Percentiles rank a stretch among this genome's conserved stretches.
phyloP scores from a whole-genome alignment of 2,329 filamentous ascomycete species.

The Thelonectria discophora region DNA sequence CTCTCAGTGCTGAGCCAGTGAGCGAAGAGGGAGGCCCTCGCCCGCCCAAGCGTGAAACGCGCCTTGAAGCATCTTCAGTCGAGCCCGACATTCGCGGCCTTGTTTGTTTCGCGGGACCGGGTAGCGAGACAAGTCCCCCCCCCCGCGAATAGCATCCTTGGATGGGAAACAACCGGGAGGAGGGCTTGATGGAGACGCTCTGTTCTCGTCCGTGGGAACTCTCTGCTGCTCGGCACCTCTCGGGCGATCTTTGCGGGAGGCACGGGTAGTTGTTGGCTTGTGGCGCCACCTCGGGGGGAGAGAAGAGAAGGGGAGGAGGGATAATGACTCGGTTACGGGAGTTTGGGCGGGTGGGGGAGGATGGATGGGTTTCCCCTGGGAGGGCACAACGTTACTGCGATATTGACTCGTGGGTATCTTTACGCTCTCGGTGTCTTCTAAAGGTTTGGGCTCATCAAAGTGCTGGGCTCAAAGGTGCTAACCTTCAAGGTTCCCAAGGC shows the following conservation, averaged over 20 bases:
- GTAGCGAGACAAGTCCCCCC: slow-evolving; percentile 12
- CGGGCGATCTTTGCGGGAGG: slow-evolving; percentile 24
- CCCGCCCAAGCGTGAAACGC: slow-evolving; percentile 34
- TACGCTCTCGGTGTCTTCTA: too few relatives aligned
- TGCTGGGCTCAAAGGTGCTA: too few relatives aligned
- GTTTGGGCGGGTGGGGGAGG: too few relatives aligned
- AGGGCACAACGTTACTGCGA: too few relatives aligned
- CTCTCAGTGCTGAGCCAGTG: too few relatives aligned
- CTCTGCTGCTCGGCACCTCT: background rate
- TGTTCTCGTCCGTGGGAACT: slow-evolving; percentile 11
- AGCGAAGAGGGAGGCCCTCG: too few relatives aligned
- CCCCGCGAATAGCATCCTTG: slow-evolving; percentile 25
- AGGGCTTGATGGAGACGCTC: too few relatives aligned
- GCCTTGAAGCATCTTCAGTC: slow-evolving; percentile 22
- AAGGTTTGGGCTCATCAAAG: too few relatives aligned
- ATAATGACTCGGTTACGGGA: background rate
- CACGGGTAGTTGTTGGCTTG: background rate
- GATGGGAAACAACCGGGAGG: too few relatives aligned
- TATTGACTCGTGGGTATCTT: too few relatives aligned
- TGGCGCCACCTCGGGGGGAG: slow-evolving; percentile 29
- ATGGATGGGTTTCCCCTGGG: too few relatives aligned
- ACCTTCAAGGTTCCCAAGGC: too few relatives aligned
- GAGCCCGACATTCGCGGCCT: slow-evolving; percentile 19
- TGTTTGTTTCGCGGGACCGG: slow-evolving; percentile 38
- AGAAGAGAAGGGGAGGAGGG: slow-evolving; percentile 7